Base-by-base conservation (phyloP, 495 filamentous ascomycete species). In the Hypoxylon cercidicola region DNA sequence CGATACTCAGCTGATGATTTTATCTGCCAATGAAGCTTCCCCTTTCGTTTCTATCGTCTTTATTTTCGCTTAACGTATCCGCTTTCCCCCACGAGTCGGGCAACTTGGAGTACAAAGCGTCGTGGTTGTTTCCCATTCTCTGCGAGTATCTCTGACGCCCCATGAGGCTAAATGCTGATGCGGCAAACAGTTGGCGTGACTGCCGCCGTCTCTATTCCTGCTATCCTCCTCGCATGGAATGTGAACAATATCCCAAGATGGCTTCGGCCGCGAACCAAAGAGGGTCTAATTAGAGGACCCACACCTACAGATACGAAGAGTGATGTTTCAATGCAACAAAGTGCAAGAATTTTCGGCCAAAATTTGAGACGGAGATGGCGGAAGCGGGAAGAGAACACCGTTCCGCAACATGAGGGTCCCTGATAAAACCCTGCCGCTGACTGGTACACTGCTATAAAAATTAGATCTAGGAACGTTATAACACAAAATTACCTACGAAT, bases 41-140 rank as follows among this genome's bases (percentile, higher is more conserved):
- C 6, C 63, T 66, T 40, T 66, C 63, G 12, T 66, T 66, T 25
- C 56, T 66, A 9, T 44, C 56, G 39, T 66, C 63, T 19, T 16
- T 66, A 1, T 66, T 66, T 40, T 55, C 63, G 1, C 49, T 66
- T 8, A 19, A 66, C 18, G 39, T 66, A 50, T 45, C 51, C 13
- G 32, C 9, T 25, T 66, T 66, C 45, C 63, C 63, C n/a, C 56
- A 66, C 45, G 50, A 60, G 2, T 30, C 49, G 6, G 56, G 45
- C 12, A 20, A 52, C 7, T 30, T 61, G 28, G 13, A 35, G 21
- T 66, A 66, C 43, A 6, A 66, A 37, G 63, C 16, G 12, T 52
- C 45, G 56, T 66, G 63, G 63, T 6, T 66, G 11, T 61, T 61
- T 19, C 63, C 56, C 4, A 66, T 61, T 28, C 16, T 66, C 0